Evolutionary conservation across 2,329 filamentous ascomycete genomes (phyloP).

Genomic region (Aspergillus pseudoviridinutans): DNA sequence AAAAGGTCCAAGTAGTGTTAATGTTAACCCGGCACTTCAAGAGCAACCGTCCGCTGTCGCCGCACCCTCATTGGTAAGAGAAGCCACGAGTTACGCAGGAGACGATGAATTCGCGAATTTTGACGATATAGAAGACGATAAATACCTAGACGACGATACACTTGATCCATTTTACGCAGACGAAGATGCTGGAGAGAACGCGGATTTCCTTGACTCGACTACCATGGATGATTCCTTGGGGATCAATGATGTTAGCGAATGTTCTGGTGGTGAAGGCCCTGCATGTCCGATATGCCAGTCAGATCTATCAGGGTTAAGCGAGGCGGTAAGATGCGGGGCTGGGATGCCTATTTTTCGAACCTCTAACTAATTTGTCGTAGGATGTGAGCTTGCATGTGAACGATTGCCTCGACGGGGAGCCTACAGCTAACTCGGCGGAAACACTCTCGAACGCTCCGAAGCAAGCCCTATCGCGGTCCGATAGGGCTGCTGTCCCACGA

Average conservation of each 20-base stretch:
- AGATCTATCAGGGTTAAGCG: slow-evolving; percentile 56
- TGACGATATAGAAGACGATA: slow-evolving; percentile 59
- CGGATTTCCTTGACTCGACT: slow-evolving; percentile 13
- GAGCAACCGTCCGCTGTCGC: slow-evolving; percentile 18
- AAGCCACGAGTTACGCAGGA: slow-evolving; percentile 44
- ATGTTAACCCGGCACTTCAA: slow-evolving; percentile 7
- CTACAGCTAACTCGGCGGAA: slow-evolving; percentile 51
- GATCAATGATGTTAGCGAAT: slow-evolving; percentile 15
- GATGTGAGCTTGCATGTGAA: slow-evolving; percentile 85
- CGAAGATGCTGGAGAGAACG: slow-evolving; percentile 24
- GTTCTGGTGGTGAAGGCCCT: slow-evolving; percentile 19
- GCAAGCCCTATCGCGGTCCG: slow-evolving; percentile 53
- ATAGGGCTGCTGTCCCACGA: slow-evolving; percentile 65
- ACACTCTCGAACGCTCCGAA: slow-evolving; percentile 12
- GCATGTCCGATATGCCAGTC: slow-evolving; percentile 75
- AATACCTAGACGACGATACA: slow-evolving; percentile 59
- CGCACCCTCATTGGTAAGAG: slow-evolving; percentile 47
- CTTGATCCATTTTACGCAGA: slow-evolving; percentile 58
- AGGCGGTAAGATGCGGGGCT: slow-evolving; percentile 28
- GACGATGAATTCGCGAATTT: slow-evolving; percentile 51
- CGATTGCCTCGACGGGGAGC: slow-evolving; percentile 80
- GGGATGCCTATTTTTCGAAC: neutral
- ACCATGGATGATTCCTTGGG: slow-evolving; percentile 20
- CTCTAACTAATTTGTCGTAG: slow-evolving; percentile 39
- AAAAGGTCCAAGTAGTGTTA: slow-evolving; percentile 1